Conservation (phyloP, 2,329 filamentous ascomycete genomes). For the Thelonectria olida region DNA sequence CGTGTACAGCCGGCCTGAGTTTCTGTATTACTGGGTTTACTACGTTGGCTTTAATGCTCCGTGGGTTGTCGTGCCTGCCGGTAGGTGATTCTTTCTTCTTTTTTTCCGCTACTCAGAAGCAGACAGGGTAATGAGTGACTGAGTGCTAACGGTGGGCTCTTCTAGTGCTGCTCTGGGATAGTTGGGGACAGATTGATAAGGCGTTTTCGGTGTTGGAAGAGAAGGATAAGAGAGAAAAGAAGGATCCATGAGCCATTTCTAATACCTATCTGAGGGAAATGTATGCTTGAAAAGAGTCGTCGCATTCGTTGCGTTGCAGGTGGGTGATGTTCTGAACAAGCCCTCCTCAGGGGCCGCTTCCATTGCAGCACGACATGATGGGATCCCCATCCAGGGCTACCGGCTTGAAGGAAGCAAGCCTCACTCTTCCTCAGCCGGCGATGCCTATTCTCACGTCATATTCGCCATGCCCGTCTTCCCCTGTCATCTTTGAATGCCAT, state of each 20-base stretch:
- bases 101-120: too few relatives aligned
- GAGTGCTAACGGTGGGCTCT: conserved; percentile 24
- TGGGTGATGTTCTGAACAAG: too few relatives aligned
- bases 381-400: too few relatives aligned
- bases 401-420: neutral
- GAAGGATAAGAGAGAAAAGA: conserved; percentile 30
- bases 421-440: too few relatives aligned
- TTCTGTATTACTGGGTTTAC: conserved; percentile 71
- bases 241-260: too few relatives aligned
- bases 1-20: conserved; percentile 66
- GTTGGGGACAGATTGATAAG: conserved; percentile 38
- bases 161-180: conserved; percentile 45
- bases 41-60: conserved; percentile 69
- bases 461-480: neutral
- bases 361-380: too few relatives aligned
- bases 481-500: too few relatives aligned
- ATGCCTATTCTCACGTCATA: neutral
- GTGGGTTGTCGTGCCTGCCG: conserved; percentile 65
- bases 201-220: conserved; percentile 41
- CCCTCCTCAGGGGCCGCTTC: too few relatives aligned
- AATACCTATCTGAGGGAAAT: too few relatives aligned
- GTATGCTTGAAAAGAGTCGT: too few relatives aligned
- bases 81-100: too few relatives aligned
- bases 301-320: too few relatives aligned
- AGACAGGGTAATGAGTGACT: neutral